Evolutionary conservation across 2,329 filamentous ascomycete species (phyloP), one percentile per base, ranked within the genome.

Genomic region (Fusarium pseudograminearum): DNA sequence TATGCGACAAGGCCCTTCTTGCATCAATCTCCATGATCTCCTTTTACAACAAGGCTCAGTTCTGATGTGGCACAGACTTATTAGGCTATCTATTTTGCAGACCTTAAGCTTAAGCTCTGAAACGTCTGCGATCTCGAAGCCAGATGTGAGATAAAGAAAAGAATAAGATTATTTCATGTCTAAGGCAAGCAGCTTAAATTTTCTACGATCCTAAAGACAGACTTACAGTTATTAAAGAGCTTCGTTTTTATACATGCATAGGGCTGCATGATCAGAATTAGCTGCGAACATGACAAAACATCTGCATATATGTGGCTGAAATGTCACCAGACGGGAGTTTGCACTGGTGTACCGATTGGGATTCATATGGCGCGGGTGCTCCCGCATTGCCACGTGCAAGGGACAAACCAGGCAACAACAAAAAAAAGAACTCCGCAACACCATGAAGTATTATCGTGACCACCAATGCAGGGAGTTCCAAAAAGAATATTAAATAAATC

Each of bases 371-470:
- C 18, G 28, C 28, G 9, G 42, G 16, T 36, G 5, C 30, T 42
- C 14, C 44, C 10, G 24, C 20, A 34, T 15, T 33, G 22, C 54
- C 31, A 59, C 22, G 31, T 53, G 42, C 11, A 48, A 30, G 2
- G 18, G 20, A 22, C 7, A 12, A 47, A 24, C 8, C 6, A n/a
- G 10, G 33, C 22, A 24, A 40, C 14, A 7, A 18, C 28, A 18
- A 50, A 62, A 48, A 65, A 47, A 12, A 20, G 8, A 60, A 24
- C 24, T 6, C 7, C 16, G 4, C 5, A 31, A 59, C 10, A 59
- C 5, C 8, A 59, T 12, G 8, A 6, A 18, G 9, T 16, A 38
- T 9, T 8, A 40, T 53, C 12, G 14, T 7, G 3, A 33, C 2
- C 2, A 8, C 5, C 15, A n/a, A 30, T 12, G 28, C 28, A 30